A percentile compares a stretch with the other conserved stretches of the same genome.
Evolutionary conservation across 768 basidiomycete genomes (phyloP).

Genomic region (Mycena galericulata): DNA sequence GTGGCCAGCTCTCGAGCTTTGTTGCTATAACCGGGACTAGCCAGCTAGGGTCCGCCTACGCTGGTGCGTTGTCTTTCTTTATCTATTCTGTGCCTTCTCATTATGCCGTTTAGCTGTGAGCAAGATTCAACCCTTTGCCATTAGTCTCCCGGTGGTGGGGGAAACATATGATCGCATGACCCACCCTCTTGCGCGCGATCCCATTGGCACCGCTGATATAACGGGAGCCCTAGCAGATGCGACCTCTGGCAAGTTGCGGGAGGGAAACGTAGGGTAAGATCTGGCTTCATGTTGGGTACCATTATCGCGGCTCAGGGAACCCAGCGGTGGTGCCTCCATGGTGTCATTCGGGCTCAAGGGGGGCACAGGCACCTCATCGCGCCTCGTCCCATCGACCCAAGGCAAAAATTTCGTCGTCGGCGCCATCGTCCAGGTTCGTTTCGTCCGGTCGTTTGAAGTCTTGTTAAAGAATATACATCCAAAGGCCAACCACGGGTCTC

Average conservation of each 20-base stretch:
- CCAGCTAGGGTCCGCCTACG: slow-evolving; percentile 23
- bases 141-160: slow-evolving; percentile 25
- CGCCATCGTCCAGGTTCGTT: slow-evolving; percentile 25
- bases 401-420: slow-evolving; percentile 30
- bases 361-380: slow-evolving; percentile 32
- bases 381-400: slow-evolving; percentile 23
- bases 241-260: slow-evolving; percentile 22
- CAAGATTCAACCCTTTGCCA: neutral
- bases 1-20: slow-evolving; percentile 7
- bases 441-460: no score
- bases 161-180: slow-evolving; percentile 35
- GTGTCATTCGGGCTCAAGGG: slow-evolving; percentile 36
- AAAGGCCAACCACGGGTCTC: slow-evolving; percentile 31
- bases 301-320: neutral
- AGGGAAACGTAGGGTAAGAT: slow-evolving; percentile 30
- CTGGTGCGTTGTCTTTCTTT: slow-evolving; percentile 9
- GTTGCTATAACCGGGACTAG: slow-evolving; percentile 32
- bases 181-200: slow-evolving; percentile 19
- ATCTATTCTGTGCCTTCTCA: neutral
- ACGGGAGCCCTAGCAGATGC: slow-evolving; percentile 11
- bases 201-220: slow-evolving; percentile 7
- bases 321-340: slow-evolving; percentile 32
- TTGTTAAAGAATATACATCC: no score
- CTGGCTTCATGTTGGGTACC: neutral
- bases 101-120: neutral